phyloP scores from a whole-genome alignment of 192 early-diverging fungal genomes.

The Mortierella hygrophila region DNA sequence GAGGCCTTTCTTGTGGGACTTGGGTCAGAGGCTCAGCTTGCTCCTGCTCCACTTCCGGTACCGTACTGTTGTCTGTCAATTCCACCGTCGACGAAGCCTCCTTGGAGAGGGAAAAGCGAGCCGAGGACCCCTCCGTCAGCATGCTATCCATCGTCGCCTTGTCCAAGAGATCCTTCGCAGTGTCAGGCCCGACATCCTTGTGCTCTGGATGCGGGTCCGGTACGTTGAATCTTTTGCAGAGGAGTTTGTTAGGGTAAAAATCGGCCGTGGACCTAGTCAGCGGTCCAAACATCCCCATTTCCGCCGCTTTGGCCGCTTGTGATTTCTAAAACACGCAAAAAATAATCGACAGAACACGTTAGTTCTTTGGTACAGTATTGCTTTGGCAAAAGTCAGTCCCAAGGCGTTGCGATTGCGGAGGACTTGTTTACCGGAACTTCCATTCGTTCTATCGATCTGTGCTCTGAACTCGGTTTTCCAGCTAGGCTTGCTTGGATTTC shows the following conservation, averaged over 20 bases:
- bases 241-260: conserved; percentile 76
- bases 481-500: conserved; percentile 9
- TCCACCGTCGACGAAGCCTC: conserved; percentile 26
- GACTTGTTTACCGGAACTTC: conserved; percentile 32
- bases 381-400: background rate
- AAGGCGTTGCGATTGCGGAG: background rate
- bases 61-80: background rate
- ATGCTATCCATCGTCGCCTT: conserved; percentile 57
- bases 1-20: conserved; percentile 64
- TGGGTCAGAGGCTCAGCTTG: conserved; percentile 15
- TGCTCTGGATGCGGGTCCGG: conserved; percentile 79
- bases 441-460: conserved; percentile 17
- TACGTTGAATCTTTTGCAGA: conserved; percentile 86
- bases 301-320: conserved; percentile 63
- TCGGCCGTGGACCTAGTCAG: conserved; percentile 66
- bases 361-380: no score
- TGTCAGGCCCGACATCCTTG: conserved; percentile 22
- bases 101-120: background rate
- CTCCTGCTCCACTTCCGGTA: conserved; percentile 16
- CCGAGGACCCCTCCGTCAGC: conserved; percentile 46
- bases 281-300: conserved; percentile 77
- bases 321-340: conserved; percentile 20
- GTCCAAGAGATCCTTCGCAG: conserved; percentile 57
- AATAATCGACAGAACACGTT: background rate
- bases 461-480: conserved; percentile 10